Conservation (phyloP, 2,329 filamentous ascomycete genomes). For the Colletotrichum paranaense region DNA sequence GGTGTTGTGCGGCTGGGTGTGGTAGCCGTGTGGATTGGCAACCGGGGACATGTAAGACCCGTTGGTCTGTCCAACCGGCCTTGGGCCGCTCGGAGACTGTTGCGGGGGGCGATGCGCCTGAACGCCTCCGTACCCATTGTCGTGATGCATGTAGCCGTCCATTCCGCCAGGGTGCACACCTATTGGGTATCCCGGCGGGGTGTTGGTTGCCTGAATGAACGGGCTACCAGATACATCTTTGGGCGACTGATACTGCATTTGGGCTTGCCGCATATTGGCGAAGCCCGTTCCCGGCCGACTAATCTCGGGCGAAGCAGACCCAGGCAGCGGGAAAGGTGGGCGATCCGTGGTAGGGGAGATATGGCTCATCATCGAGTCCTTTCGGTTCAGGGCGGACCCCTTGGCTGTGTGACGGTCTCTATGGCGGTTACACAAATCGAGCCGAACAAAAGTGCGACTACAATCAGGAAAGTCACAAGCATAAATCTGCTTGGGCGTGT, state of each 20-base stretch:
- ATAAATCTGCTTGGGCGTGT: slow-evolving; percentile 95
- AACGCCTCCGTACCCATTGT: slow-evolving; percentile 47
- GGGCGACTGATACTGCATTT: slow-evolving; percentile 58
- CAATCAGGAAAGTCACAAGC: slow-evolving; percentile 93
- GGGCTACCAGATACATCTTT: slow-evolving; percentile 57
- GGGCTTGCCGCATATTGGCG: slow-evolving; percentile 50
- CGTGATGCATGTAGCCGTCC: slow-evolving; percentile 57
- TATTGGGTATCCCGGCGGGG: slow-evolving; percentile 46
- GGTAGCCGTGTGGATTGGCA: slow-evolving; percentile 60
- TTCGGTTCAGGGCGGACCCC: slow-evolving; percentile 80
- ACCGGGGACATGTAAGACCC: slow-evolving; percentile 65
- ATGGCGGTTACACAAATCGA: slow-evolving; percentile 90
- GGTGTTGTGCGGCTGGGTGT: slow-evolving; percentile 57
- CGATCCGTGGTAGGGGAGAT: slow-evolving; percentile 56
- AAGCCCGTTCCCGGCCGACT: slow-evolving; percentile 57
- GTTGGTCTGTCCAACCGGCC: slow-evolving; percentile 59
- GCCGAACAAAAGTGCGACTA: slow-evolving; percentile 88
- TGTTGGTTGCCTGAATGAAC: slow-evolving; percentile 58
- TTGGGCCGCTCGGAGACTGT: slow-evolving; percentile 56
- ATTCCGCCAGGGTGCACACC: slow-evolving; percentile 48
- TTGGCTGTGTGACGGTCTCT: slow-evolving; percentile 84
- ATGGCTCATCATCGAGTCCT: slow-evolving; percentile 73
- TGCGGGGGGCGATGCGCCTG: slow-evolving; percentile 47
- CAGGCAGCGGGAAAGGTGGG: slow-evolving; percentile 51
- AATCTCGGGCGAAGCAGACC: slow-evolving; percentile 60